These are phyloP conservation scores for Tranzscheliella williamsii DNA, from an alignment of 1,284 basidiomycete genomes.

Conservation along the genomic window DNA sequence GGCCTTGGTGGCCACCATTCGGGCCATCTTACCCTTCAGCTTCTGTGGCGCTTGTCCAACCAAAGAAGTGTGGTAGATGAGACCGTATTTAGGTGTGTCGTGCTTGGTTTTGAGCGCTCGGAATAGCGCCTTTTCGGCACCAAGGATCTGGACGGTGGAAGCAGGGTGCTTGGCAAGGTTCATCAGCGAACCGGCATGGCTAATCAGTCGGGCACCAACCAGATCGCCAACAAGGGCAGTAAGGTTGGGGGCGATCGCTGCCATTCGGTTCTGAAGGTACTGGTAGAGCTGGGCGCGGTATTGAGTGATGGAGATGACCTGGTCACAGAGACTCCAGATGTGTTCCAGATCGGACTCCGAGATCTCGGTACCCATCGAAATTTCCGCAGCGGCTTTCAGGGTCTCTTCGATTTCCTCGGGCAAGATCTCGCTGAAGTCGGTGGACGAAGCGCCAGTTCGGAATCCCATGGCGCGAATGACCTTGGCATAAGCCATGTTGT, in stretches of 20 bases:
- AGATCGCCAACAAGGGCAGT: constrained; percentile 95
- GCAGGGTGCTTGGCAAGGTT: constrained; percentile 95
- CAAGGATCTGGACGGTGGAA: constrained; percentile 95
- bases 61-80: constrained; percentile 86
- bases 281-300: constrained; percentile 92
- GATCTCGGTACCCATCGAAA: constrained; percentile 98
- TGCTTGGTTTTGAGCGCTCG: constrained; percentile 98
- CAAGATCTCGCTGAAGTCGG: constrained; percentile 83
- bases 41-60: constrained; percentile 97
- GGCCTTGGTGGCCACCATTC: constrained; percentile 93
- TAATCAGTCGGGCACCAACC: constrained; percentile 92
- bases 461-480: constrained; percentile 56
- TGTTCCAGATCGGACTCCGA: constrained; percentile 92
- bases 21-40: constrained; percentile 99
- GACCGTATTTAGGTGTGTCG: constrained; percentile 96
- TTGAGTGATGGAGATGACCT: constrained; percentile 91
- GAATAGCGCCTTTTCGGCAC: constrained; percentile 98
- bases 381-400: constrained; percentile 86
- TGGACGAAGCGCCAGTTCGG: constrained; percentile 84
- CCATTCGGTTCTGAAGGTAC: constrained; percentile 96
- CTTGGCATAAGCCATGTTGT: constrained; percentile 96
- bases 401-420: constrained; percentile 83
- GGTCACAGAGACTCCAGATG: constrained; percentile 92
- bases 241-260: constrained; percentile 92
- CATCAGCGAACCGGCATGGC: constrained; percentile 91